Conservation (phyloP, 2,329 filamentous ascomycete genomes). For the Arthrinium puccinioides region DNA sequence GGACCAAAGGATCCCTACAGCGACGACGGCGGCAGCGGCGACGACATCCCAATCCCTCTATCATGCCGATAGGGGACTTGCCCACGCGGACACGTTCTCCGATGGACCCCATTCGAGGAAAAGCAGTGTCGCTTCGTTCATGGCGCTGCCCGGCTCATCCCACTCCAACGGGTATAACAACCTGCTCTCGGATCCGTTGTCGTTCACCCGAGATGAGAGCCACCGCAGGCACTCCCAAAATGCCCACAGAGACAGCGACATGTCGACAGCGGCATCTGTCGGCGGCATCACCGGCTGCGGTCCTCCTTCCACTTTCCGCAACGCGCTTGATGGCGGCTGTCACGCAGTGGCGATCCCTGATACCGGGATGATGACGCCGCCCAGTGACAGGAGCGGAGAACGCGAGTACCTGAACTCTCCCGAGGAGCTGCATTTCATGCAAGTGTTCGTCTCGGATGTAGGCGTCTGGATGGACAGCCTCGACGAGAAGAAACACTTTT, state of each 20-base stretch:
- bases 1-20: slow-evolving; percentile 14
- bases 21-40: slow-evolving; percentile 4
- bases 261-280: slow-evolving; percentile 30
- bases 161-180: slow-evolving; percentile 16
- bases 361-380: slow-evolving; percentile 32
- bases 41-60: slow-evolving; percentile 17
- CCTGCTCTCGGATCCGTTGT: slow-evolving; percentile 14
- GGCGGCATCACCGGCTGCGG: slow-evolving; percentile 26
- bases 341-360: slow-evolving; percentile 14
- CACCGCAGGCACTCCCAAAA: slow-evolving; percentile 14
- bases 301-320: slow-evolving; percentile 20
- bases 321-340: slow-evolving; percentile 13
- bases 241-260: slow-evolving; percentile 26
- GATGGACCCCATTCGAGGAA: slow-evolving; percentile 20
- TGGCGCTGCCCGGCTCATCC: slow-evolving; percentile 15
- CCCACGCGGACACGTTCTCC: slow-evolving; percentile 11
- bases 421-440: slow-evolving; percentile 83
- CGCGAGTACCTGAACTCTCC: slow-evolving; percentile 62
- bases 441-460: slow-evolving; percentile 85
- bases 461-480: slow-evolving; percentile 92
- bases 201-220: slow-evolving; percentile 15
- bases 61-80: slow-evolving; percentile 15
- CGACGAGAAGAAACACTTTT: slow-evolving; percentile 81
- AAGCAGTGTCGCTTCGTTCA: slow-evolving; percentile 17
- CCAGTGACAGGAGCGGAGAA: slow-evolving; percentile 30